Conservation (phyloP, 2,329 filamentous ascomycete species). For the Sporothrix mexicana region DNA sequence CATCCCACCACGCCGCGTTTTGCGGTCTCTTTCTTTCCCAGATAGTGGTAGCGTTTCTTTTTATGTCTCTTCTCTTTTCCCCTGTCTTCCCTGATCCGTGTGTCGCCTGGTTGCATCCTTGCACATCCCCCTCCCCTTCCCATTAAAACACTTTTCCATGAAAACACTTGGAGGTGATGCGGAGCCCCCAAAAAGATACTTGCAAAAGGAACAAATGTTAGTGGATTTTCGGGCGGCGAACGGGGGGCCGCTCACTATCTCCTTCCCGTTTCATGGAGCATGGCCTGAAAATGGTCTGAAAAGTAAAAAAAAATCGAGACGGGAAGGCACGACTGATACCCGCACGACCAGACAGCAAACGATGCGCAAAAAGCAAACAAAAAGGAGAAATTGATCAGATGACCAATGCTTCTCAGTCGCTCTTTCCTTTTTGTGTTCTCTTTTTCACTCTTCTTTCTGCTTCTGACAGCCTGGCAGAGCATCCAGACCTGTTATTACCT, state of each 20-base stretch:
- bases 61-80: slow-evolving; percentile 6
- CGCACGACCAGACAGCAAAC: not conserved
- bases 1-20: not conserved
- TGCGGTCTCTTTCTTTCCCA: slow-evolving; percentile 12
- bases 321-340: not conserved
- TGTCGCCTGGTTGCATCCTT: slow-evolving; percentile 28
- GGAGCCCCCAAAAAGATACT: slow-evolving; percentile 2
- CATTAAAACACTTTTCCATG: not conserved
- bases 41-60: slow-evolving; percentile 5
- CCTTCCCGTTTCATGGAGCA: slow-evolving; percentile 16
- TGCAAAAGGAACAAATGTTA: not conserved
- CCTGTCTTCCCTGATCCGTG: slow-evolving; percentile 14
- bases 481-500: too few relatives aligned
- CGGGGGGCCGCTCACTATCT: not conserved
- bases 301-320: not conserved
- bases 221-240: not conserved
- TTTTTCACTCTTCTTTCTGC: not conserved
- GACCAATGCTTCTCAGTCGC: too few relatives aligned
- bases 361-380: not conserved
- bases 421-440: too few relatives aligned
- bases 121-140: slow-evolving; percentile 12
- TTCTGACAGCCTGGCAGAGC: not conserved
- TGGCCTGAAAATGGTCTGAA: not conserved
- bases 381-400: not conserved
- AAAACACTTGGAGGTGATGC: not conserved